Evolutionary conservation across 75 land plant genomes (phyloP), one percentile per base, ranked within the genome.

Genomic region (Ceratopteris richardii): DNA sequence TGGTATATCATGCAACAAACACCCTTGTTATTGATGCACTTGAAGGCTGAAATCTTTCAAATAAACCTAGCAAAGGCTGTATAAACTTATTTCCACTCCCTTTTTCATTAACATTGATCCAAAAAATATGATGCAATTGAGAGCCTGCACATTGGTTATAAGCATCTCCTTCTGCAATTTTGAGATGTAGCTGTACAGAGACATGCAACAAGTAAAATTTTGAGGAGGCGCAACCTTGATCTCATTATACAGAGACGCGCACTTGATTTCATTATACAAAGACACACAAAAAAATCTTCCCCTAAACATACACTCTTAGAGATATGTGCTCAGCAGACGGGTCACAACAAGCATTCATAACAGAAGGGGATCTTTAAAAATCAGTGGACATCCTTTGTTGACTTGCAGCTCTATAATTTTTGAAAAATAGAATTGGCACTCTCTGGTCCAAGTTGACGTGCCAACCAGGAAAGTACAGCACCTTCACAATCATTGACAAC

Each of bases 341-440:
- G 58, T 79, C 79, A 25, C 72, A 70, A 54, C 98, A 94, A 55
- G 82, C 73, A 57, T 78, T 63, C 29, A 80, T 72, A 27, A 90
- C 88, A 72, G 82, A 62, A 30, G 74, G 40, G 86, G 82, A 50
- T 86, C 85, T 36, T 77, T 51, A 47, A 94, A 94, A 4, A 75
- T 75, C 64, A 94, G 48, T 62, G 98, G 98, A 64, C 98, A 94
- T 57, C 97, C 90, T 86, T 80, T 89, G 77, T 93, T 93, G 41
- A 93, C 90, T 61, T 85, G 73, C 98, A 93, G 33, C 90, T 71
- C 41, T 75, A 75, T 36, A 93, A 51, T 58, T 77, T 87, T 11
- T 96, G 80, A 63, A 93, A 80, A 50, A 86, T 84, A 52, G 54
- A 71, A 55, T 93, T 93, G 9, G 98, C 81, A 39, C 62, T 74